These are phyloP conservation scores for Septoria petroselini DNA, from an alignment of 2,329 filamentous ascomycete genomes.

Conservation along the genomic window DNA sequence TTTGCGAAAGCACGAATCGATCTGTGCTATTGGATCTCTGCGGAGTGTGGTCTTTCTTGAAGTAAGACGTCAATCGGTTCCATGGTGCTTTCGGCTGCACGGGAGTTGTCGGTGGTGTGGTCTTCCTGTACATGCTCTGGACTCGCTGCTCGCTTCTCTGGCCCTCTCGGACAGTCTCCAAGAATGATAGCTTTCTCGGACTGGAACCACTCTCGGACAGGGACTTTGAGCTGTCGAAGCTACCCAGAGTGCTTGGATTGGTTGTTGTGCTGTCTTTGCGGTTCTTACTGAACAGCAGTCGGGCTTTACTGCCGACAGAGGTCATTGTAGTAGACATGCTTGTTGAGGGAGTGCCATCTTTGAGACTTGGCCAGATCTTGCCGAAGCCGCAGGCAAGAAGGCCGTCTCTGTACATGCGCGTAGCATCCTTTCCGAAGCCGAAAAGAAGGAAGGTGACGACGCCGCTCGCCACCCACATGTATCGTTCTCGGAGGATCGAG, in stretches of 20 bases:
- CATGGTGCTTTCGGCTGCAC: conserved; percentile 8
- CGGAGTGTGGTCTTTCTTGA: conserved; percentile 10
- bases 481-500: conserved; percentile 53
- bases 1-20: conserved; percentile 18
- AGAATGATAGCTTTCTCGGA: conserved; percentile 25
- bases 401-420: conserved; percentile 52
- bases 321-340: conserved; percentile 22
- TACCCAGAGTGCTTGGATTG: conserved; percentile 9
- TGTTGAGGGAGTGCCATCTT: conserved; percentile 8
- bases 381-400: conserved; percentile 45
- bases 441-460: conserved; percentile 62
- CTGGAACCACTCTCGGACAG: conserved; percentile 19
- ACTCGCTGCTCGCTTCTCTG: conserved; percentile 1
- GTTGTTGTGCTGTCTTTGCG: conserved; percentile 12
- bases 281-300: conserved; percentile 24
- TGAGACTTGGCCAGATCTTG: conserved; percentile 26
- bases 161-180: conserved; percentile 27
- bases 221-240: conserved; percentile 15
- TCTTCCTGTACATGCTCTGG: not conserved
- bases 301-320: conserved; percentile 32
- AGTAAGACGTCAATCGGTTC: conserved; percentile 11
- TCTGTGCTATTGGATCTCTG: conserved; percentile 10
- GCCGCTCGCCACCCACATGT: conserved; percentile 54
- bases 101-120: not conserved
- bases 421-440: conserved; percentile 61